A percentile compares a stretch with the other conserved stretches of the same genome.
Evolutionary conservation across 2,329 filamentous ascomycete genomes (phyloP).

Genomic region (Fusarium buxicola): DNA sequence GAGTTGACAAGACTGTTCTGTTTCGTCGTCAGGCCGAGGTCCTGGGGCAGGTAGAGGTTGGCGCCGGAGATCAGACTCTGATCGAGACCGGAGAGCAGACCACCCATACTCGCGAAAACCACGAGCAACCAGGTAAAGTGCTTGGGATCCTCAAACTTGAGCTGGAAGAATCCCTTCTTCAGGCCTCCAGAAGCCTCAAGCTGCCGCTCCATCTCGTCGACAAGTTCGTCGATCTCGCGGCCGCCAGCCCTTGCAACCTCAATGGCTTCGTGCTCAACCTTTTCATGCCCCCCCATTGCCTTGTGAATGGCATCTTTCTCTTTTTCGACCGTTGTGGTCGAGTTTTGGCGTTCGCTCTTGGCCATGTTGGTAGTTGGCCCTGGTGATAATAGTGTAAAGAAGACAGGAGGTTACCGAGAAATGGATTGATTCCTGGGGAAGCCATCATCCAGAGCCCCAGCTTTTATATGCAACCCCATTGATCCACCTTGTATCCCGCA

Average conservation of each 20-base stretch:
- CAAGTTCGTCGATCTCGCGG: slow-evolving; percentile 53
- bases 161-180: slow-evolving; percentile 60
- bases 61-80: slow-evolving; percentile 80
- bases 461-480: slow-evolving; percentile 26
- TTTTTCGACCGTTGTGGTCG: slow-evolving; percentile 36
- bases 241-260: slow-evolving; percentile 52
- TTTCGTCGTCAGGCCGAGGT: slow-evolving; percentile 64
- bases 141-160: slow-evolving; percentile 69
- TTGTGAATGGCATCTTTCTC: slow-evolving; percentile 39
- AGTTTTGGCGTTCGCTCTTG: slow-evolving; percentile 30
- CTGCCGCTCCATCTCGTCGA: slow-evolving; percentile 56
- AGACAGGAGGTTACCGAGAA: slow-evolving; percentile 7
- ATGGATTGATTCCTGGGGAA: slow-evolving; percentile 4
- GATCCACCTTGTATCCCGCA: slow-evolving; percentile 13
- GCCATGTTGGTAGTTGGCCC: slow-evolving; percentile 24
- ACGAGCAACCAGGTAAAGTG: slow-evolving; percentile 75
- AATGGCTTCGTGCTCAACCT: slow-evolving; percentile 50
- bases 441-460: slow-evolving; percentile 20
- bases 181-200: slow-evolving; percentile 50
- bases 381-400: background rate
- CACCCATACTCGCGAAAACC: slow-evolving; percentile 80
- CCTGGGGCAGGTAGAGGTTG: slow-evolving; percentile 72
- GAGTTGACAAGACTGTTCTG: slow-evolving; percentile 76
- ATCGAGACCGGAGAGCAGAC: slow-evolving; percentile 77
- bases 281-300: slow-evolving; percentile 39